Base-by-base conservation (phyloP, 2,329 filamentous ascomycete species). In the Ophiostoma sp. region DNA sequence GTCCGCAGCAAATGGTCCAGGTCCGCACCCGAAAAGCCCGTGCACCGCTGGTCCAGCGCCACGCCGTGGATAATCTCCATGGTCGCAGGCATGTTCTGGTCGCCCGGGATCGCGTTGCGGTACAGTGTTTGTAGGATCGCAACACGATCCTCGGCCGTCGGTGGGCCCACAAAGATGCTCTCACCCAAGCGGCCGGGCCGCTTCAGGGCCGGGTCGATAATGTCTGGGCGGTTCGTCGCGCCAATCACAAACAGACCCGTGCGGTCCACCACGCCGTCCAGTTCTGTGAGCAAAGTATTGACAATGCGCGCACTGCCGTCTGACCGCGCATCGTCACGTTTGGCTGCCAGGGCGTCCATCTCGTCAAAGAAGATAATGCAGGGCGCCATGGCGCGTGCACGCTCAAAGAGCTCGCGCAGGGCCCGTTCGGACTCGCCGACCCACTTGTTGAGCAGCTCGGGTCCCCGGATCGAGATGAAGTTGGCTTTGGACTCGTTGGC, bases 341-440 rank as follows among this genome's bases (percentile, higher is more conserved):
- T 91, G 0, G 95, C 95, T 0, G 96, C 95, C 2, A 99, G 85
- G 0, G 96, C 95, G 82, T 78, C 96, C 70, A 99, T 88, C 83
- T 99, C 96, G 80, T 99, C 96, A 80, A 99, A 98, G 87, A 99
- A 98, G 74, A 99, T 91, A 72, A 99, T 94, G 80, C 95, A 98
- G 0, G 96, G 96, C 0, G 94, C 88, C 8, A 92, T 95, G 0
- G 92, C 92, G 70, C 95, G 89, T 0, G 96, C 96, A 19, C 95
- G 91, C 76, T 91, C 89, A 82, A 99, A 99, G 0, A 98, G 92
- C 80, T 97, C 94, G 28, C 96, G 91, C 1, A 99, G 92, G 0
- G 95, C 93, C 12, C 95, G 92, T 83, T 99, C 96, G 7, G 93
- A 97, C 82, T 99, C 96, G 77, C 96, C 96, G 11, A 99, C 95